Percentiles rank a stretch among this genome's conserved stretches.
Evolutionary conservation across 768 basidiomycete genomes (phyloP).

Genomic region (Tremella mesenterica): DNA sequence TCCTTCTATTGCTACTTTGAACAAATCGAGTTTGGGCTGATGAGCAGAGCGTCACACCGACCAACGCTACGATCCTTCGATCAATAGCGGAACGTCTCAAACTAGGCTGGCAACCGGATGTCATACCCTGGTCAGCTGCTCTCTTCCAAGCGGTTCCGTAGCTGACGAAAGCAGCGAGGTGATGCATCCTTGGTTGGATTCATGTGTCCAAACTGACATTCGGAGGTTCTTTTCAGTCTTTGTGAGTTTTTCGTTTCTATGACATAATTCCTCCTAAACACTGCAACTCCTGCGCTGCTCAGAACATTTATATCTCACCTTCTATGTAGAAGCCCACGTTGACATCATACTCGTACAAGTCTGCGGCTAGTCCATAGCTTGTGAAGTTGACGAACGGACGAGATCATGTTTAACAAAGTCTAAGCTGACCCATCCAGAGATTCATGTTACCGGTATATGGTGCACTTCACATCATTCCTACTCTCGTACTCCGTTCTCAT

Average conservation of each 20-base stretch:
- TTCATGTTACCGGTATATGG: conserved; percentile 57
- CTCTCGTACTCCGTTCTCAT: conserved; percentile 68
- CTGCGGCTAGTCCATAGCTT: too few relatives aligned
- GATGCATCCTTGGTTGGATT: conserved; percentile 66
- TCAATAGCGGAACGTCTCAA: conserved; percentile 8
- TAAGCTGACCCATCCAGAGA: conserved; percentile 13
- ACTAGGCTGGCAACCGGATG: conserved; percentile 31
- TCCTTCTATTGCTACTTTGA: too few relatives aligned
- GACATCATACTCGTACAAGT: neutral
- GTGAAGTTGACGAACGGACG: neutral
- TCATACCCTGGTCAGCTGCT: conserved; percentile 42
- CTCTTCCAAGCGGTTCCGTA: neutral
- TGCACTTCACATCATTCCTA: conserved; percentile 79
- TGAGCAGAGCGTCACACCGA: conserved; percentile 27
- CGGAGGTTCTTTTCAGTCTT: conserved; percentile 71
- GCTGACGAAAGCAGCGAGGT: conserved; percentile 50
- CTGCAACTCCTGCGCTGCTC: neutral
- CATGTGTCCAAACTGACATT: conserved; percentile 56
- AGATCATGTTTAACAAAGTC: neutral
- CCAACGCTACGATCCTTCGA: conserved; percentile 15
- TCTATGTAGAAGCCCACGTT: too few relatives aligned
- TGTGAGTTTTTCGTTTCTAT: conserved; percentile 58
- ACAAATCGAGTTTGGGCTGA: too few relatives aligned
- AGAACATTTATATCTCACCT: too few relatives aligned
- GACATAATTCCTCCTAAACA: neutral